Base-by-base conservation (phyloP, 2,329 filamentous ascomycete species). In the Metarhizium brunneum region DNA sequence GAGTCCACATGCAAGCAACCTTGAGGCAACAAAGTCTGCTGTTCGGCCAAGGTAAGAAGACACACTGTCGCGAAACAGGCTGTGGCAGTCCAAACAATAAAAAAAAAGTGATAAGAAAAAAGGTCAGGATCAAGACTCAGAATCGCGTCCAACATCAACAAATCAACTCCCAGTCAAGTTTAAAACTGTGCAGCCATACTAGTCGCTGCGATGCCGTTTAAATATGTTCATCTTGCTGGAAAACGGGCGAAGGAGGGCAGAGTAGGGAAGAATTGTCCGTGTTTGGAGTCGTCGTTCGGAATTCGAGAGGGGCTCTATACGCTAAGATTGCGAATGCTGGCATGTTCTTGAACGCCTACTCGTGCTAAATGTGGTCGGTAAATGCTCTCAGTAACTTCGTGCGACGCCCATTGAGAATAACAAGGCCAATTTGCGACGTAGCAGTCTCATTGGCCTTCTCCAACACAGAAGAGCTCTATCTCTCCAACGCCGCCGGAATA, bases 401-500 rank as follows among this genome's bases (percentile, higher is more conserved):
- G 14, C 3, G 20, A 6, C 4, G 25, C 13, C 25, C 25, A 48
- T 13, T 25, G 18, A 30, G 45, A 16, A 29, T 48, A 4, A 3
- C 10, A 45, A 48, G 10, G 25, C 16, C 20, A 48, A 11, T 14
- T 48, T 4, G 11, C 5, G 11, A 48, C 6, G 45, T 11, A 29
- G 10, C 45, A 29, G 38, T 16, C 38, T 58, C 48, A 58, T 36
- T 58, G 56, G 29, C 54, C 73, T 58, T 78, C 79, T 67, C 82
- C 76, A 61, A 86, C 76, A 72, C 89, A 92, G 74, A 88, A 92
- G 58, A 94, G 82, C 69, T 95, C 89, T 70, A 96, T 95, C 77
- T 96, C 91, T 61, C 90, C 91, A 47, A 95, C 85, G 61, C 87
- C 85, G 47, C 86, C 86, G 53, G 81, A 79, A 53, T 80, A 78